Percentiles rank a stretch among this genome's conserved stretches.
Evolutionary conservation across 345 rosid genomes (phyloP).

Genomic region (Passiflora organensis): DNA sequence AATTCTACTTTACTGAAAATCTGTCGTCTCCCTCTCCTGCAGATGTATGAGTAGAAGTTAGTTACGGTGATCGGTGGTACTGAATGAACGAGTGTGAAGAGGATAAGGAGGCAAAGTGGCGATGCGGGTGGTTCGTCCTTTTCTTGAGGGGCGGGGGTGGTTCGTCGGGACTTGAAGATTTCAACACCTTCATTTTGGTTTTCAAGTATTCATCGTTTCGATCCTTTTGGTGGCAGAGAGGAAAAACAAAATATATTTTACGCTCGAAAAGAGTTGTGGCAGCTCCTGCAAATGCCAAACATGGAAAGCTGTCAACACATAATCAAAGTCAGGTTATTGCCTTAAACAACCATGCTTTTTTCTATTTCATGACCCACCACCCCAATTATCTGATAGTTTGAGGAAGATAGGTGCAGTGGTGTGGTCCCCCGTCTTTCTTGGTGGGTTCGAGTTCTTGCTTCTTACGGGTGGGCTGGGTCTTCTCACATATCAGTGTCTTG

Average conservation of each 20-base stretch:
- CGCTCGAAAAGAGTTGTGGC: constrained; percentile 11
- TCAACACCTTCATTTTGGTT: not conserved
- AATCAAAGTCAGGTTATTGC: constrained; percentile 12
- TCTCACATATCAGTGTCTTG: not conserved
- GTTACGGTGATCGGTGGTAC: constrained; percentile 34
- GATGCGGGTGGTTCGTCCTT: constrained; percentile 32
- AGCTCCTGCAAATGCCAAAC: constrained; percentile 31
- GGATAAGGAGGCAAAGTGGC: constrained; percentile 13
- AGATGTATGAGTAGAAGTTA: constrained; percentile 6
- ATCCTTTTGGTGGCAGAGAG: not conserved
- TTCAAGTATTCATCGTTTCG: not conserved
- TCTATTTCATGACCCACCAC: constrained; percentile 3
- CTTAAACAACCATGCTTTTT: constrained; percentile 13
- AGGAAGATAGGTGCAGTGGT: not conserved
- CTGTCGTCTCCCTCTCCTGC: not conserved
- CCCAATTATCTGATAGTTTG: not conserved
- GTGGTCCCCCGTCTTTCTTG: not conserved
- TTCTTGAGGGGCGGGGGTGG: constrained; percentile 12
- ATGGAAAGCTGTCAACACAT: constrained; percentile 33
- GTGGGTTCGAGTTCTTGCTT: not conserved
- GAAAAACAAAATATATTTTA: not conserved
- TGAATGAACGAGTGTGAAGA: constrained; percentile 23
- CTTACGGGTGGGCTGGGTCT: not conserved
- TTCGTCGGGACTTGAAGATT: not conserved
- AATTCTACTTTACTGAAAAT: not conserved